Evolutionary conservation across 345 rosid genomes (phyloP).

Genomic region (Brassica incana): DNA sequence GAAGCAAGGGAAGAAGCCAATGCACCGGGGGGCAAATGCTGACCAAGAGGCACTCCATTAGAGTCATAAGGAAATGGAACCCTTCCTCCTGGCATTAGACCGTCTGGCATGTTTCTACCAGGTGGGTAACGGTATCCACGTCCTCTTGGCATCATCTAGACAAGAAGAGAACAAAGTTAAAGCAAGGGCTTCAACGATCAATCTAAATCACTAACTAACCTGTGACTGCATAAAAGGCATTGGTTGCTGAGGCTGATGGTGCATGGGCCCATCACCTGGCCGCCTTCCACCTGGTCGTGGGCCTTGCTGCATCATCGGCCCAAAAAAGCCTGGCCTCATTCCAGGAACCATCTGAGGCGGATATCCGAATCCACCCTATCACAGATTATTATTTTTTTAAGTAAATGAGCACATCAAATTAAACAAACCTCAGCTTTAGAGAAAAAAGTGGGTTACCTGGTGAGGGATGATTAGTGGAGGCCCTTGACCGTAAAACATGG

Average conservation of each 20-base stretch:
- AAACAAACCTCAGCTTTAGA: too few species aligned
- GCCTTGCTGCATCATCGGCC: constrained; percentile 89
- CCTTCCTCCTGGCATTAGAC: constrained; percentile 74
- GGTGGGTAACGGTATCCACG: constrained; percentile 76
- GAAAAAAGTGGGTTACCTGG: constrained; percentile 42
- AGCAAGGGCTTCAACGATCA: background rate
- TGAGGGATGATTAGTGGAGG: constrained; percentile 85
- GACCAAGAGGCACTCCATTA: constrained; percentile 61
- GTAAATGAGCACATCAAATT: too few species aligned
- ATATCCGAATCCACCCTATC: constrained; percentile 77
- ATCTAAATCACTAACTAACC: constrained; percentile 36
- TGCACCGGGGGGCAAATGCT: constrained; percentile 55
- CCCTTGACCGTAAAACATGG: constrained; percentile 82
- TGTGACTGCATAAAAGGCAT: constrained; percentile 82
- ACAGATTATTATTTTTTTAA: too few species aligned
- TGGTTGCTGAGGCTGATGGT: constrained; percentile 82
- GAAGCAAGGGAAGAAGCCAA: constrained; percentile 73
- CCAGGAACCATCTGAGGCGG: constrained; percentile 96
- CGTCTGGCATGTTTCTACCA: constrained; percentile 78
- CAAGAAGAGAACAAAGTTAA: background rate
- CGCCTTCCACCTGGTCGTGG: constrained; percentile 85
- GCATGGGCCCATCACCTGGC: constrained; percentile 57
- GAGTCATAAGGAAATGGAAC: constrained; percentile 68
- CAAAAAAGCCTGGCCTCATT: constrained; percentile 55
- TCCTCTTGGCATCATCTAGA: constrained; percentile 89